A percentile compares a stretch with the other conserved stretches of the same genome.
Conservation (phyloP, 495 filamentous ascomycete genomes). For the Trypethelium eluteriae region DNA sequence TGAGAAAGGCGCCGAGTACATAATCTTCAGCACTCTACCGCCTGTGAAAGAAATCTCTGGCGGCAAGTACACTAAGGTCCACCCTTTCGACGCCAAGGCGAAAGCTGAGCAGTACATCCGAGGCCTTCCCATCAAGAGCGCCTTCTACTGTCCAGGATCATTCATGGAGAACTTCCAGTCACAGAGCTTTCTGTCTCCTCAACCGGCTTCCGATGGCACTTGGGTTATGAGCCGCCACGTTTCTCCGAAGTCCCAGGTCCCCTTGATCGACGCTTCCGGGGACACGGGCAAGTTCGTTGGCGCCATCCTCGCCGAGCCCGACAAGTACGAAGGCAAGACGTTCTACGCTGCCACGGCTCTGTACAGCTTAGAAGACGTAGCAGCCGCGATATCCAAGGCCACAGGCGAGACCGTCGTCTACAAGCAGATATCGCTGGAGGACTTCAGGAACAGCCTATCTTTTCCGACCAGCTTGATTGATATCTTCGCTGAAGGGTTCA, state of each 20-base stretch:
- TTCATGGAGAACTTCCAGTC: conserved; percentile 47
- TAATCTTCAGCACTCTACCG: conserved; percentile 37
- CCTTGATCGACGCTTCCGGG: conserved; percentile 40
- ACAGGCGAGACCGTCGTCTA: conserved; percentile 45
- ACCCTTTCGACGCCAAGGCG: conserved; percentile 18
- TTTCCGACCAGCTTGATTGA: conserved; percentile 19
- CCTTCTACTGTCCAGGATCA: conserved; percentile 39
- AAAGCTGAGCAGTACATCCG: conserved; percentile 40
- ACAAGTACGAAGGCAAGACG: conserved; percentile 43
- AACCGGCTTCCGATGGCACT: conserved; percentile 28
- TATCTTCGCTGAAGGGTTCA: conserved; percentile 35
- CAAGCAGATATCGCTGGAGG: conserved; percentile 38
- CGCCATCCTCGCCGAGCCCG: conserved; percentile 45
- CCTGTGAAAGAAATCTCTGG: conserved; percentile 35
- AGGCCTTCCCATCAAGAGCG: conserved; percentile 37
- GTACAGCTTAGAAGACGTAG: conserved; percentile 37
- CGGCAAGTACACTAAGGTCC: conserved; percentile 30
- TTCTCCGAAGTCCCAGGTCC: conserved; percentile 34
- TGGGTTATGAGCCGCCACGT: conserved; percentile 30
- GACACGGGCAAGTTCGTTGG: conserved; percentile 49
- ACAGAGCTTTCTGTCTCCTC: conserved; percentile 29
- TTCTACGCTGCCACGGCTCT: conserved; percentile 38
- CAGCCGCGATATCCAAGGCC: conserved; percentile 33
- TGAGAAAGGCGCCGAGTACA: conserved; percentile 31
- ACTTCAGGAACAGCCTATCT: conserved; percentile 33